Evolutionary conservation across 805 yeast genomes (phyloP), one percentile per base, ranked within the genome.

Genomic region (Millerozyma miso): DNA sequence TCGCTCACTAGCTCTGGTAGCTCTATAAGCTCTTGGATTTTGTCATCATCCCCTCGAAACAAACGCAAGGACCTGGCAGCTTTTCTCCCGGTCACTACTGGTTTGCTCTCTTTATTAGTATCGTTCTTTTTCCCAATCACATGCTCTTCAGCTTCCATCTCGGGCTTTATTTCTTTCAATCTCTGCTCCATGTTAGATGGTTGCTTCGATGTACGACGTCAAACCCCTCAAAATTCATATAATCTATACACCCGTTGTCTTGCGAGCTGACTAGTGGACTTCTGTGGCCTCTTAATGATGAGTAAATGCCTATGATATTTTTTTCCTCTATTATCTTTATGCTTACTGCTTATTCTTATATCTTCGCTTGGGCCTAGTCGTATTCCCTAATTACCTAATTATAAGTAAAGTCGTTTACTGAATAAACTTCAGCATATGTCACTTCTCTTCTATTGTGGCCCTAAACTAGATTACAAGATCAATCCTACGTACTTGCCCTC

Each of bases 11-110:
- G 33, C 33, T 19, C 31, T 19, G 39, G 39, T 14, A 37, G n/a
- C 18, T 47, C 50, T 16, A 44, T 44, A 8, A 44, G 23, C 8
- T 33, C 38, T 14, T 38, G 44, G 18, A 47, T 31, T n/a, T 41
- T 37, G 33, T 44, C 33, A 12, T 38, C 35, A 20, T 51, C 60
- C 10, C 63, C 63, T 43, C 78, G 65, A 53, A 81, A 81, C 12
- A 81, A 58, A 35, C 83, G 62, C 18, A 80, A 58, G 1, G 83
- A 75, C 40, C 75, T 66, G 10, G 84, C 83, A 0, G 83, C 83
- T 52, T 78, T 78, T 45, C 83, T 62, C 4, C 81, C 81, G 1
- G 79, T 68, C 31, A 73, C 64, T 4, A 48, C 40, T 31, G 31
- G 33, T 34, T 23, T 23, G 29, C 10, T 7, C 29, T 23, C 29